These are phyloP conservation scores for Fallopia convolvulus DNA, from an alignment of 148 eudicot genomes.

Conservation along the genomic window DNA sequence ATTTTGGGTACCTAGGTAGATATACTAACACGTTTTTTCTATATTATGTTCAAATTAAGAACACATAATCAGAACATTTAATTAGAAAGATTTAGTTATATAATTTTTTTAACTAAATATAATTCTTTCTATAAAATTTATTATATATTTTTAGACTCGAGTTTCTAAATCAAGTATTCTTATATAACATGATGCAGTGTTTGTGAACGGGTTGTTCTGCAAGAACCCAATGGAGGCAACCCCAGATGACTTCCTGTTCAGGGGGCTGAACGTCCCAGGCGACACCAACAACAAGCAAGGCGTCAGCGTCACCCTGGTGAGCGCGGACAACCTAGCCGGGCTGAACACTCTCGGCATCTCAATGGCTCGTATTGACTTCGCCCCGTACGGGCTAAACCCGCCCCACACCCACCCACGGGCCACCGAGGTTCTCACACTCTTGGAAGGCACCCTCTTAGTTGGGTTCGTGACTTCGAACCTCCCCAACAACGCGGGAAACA, in stretches of 20 bases:
- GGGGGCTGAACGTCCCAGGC: background rate
- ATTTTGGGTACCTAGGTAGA: too few relatives aligned
- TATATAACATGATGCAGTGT: background rate
- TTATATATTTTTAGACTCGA: too few relatives aligned
- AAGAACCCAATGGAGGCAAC: background rate
- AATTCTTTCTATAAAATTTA: too few relatives aligned
- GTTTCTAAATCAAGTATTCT: too few relatives aligned
- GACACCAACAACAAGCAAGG: slow-evolving; percentile 12
- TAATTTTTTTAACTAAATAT: too few relatives aligned
- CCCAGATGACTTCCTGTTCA: slow-evolving; percentile 11
- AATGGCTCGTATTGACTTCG: background rate
- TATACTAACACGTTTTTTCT: too few relatives aligned
- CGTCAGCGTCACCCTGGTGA: slow-evolving; percentile 5
- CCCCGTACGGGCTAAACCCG: background rate
- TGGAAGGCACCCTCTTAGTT: background rate
- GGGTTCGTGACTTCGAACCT: background rate
- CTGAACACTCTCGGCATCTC: background rate
- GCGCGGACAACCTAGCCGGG: background rate
- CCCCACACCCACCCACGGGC: background rate
- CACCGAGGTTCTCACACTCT: background rate
- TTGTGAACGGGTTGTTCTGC: slow-evolving; percentile 12
- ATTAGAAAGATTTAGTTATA: too few relatives aligned
- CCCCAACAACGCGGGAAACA: background rate
- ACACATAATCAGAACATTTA: too few relatives aligned
- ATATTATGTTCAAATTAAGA: too few relatives aligned